Evolutionary conservation across 179 eudicot species (phyloP), one percentile per base, ranked within the genome.

Genomic region (Nepenthes alata): DNA sequence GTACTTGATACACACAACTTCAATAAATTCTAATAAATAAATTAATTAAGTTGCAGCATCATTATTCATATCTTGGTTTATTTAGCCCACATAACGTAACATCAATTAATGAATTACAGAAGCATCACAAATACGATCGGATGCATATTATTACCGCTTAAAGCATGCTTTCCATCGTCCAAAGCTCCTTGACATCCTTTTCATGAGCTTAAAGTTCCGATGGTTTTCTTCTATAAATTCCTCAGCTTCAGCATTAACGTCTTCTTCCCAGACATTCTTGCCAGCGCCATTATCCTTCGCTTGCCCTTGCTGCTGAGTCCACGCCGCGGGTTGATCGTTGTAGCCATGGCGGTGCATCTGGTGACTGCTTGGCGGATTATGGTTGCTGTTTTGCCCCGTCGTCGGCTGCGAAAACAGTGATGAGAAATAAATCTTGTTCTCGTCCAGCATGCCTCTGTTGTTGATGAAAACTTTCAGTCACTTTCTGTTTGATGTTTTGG

Each of bases 191-290:
- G 50, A 47, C 63, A 35, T 47, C 37, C 11, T 15, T 52, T 60
- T 47, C 36, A 38, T 52, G 3, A 60, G 54, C 16, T 60, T 14
- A 8, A 60, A 52, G 53, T 16, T 60, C 41, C 63, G 12, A 52
- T 48, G 63, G 52, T 52, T 60, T 38, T 16, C 45, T n/a, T 7
- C 37, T 2, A 60, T 60, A 52, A 60, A 60, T 38, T 60, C 63
- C 15, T 53, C 70, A 52, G 83, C 73, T 67, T 79, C 78, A 58
- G 47, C 69, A 65, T 75, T 67, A 47, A 72, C 65, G 37, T 79
- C 72, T 69, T 70, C 25, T 25, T 25, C 25, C 25, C 70, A 11
- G 55, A 44, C 45, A 55, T 36, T 50, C 57, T 49, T 53, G 57
- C 55, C 1, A 13, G 55, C 51, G 37, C 53, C 69, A 11, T 53